Conservation (phyloP, 192 early-diverging fungal genomes). For the Geosiphon pyriformis region DNA sequence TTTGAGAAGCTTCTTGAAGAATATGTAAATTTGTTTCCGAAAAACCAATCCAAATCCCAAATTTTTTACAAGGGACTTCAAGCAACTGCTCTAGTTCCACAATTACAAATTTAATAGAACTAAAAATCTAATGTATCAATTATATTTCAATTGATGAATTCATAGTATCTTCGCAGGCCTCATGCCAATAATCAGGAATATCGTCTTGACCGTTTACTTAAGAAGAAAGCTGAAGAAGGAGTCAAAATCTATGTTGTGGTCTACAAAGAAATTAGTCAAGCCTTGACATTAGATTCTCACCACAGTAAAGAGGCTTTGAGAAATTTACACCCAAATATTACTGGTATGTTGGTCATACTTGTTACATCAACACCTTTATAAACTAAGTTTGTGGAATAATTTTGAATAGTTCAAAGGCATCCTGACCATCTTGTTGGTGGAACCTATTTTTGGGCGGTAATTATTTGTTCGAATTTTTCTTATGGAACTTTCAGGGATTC, state of each 20-base stretch:
- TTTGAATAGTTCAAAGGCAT: conserved; percentile 68
- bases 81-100: too few relatives aligned
- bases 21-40: not conserved
- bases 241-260: conserved; percentile 84
- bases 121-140: not conserved
- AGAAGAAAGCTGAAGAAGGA: conserved; percentile 78
- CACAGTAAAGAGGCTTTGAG: conserved; percentile 75
- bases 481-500: not conserved
- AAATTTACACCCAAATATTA: conserved; percentile 69
- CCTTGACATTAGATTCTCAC: conserved; percentile 68
- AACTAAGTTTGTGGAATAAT: too few relatives aligned
- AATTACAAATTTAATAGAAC: too few relatives aligned
- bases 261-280: conserved; percentile 80
- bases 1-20: too few relatives aligned
- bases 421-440: conserved; percentile 76
- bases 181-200: conserved; percentile 68
- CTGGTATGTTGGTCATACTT: conserved; percentile 35
- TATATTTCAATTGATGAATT: conserved; percentile 3
- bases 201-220: conserved; percentile 71
- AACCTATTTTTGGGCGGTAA: conserved; percentile 80
- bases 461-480: not conserved
- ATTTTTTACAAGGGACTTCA: too few relatives aligned
- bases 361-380: too few relatives aligned
- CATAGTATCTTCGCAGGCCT: conserved; percentile 68
- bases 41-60: not conserved